Evolutionary conservation across 768 basidiomycete species (phyloP).

Genomic region (Mycena olivaceomarginata): DNA sequence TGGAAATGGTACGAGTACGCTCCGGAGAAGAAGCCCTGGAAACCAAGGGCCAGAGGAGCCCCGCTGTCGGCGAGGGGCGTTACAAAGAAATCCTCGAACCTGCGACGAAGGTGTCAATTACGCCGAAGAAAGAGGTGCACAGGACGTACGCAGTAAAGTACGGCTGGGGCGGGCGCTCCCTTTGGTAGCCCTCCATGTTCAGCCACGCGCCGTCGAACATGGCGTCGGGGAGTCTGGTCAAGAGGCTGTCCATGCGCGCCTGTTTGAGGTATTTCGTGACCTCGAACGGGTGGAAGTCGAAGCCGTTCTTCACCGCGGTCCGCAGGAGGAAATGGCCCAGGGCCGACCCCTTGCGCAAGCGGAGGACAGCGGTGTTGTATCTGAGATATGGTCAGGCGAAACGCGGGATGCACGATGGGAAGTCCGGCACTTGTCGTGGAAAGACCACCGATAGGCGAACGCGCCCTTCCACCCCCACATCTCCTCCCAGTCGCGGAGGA

Average conservation of each 20-base stretch:
- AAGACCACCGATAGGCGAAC: constrained; percentile 95
- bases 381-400: neutral
- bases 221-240: constrained; percentile 96
- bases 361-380: constrained; percentile 97
- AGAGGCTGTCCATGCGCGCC: constrained; percentile 86
- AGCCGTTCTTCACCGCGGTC: constrained; percentile 92
- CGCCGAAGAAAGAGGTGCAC: constrained; percentile 6
- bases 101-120: constrained; percentile 53
- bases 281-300: constrained; percentile 99
- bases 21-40: constrained; percentile 96
- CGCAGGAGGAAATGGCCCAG: constrained; percentile 95
- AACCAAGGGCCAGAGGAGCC: constrained; percentile 90
- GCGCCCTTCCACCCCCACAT: constrained; percentile 98
- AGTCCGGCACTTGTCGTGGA: constrained; percentile 20
- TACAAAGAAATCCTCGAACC: constrained; percentile 93
- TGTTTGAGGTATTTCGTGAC: constrained; percentile 94
- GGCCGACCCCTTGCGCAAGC: constrained; percentile 94
- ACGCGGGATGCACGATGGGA: neutral
- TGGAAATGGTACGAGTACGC: constrained; percentile 98
- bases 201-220: constrained; percentile 98
- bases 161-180: constrained; percentile 96
- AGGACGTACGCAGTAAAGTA: constrained; percentile 87
- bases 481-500: constrained; percentile 98
- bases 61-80: constrained; percentile 85
- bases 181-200: constrained; percentile 94